These are phyloP conservation scores for Solanum bukasovii DNA, from an alignment of 257 asterid genomes.

Conservation along the genomic window DNA sequence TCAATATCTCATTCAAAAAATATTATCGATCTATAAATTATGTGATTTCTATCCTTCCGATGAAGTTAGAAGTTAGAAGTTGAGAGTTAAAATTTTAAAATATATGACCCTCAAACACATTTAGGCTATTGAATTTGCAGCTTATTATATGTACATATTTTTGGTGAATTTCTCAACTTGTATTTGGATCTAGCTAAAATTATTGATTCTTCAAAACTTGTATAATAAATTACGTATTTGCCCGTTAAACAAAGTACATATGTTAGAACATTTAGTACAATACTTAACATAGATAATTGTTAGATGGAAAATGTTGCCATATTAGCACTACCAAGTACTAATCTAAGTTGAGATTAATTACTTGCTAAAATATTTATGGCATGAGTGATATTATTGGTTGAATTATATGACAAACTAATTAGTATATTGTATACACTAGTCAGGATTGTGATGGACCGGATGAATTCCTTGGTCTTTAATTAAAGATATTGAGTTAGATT, in stretches of 20 bases:
- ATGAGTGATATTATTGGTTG: too few relatives aligned
- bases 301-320: neutral
- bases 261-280: neutral
- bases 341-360: too few relatives aligned
- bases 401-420: too few relatives aligned
- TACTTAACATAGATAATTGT: neutral
- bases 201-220: too few relatives aligned
- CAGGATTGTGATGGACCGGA: too few relatives aligned
- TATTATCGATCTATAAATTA: too few relatives aligned
- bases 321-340: neutral
- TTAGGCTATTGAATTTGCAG: neutral
- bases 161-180: neutral
- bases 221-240: too few relatives aligned
- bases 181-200: too few relatives aligned
- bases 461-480: too few relatives aligned
- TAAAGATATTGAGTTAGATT: too few relatives aligned
- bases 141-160: neutral
- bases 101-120: neutral
- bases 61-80: neutral
- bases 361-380: too few relatives aligned
- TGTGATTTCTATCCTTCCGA: accelerated
- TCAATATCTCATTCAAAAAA: neutral
- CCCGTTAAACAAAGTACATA: neutral
- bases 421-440: too few relatives aligned
- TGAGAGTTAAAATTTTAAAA: neutral